Base-by-base conservation (phyloP, 2,329 filamentous ascomycete species). In the Cladosporium colombiae region DNA sequence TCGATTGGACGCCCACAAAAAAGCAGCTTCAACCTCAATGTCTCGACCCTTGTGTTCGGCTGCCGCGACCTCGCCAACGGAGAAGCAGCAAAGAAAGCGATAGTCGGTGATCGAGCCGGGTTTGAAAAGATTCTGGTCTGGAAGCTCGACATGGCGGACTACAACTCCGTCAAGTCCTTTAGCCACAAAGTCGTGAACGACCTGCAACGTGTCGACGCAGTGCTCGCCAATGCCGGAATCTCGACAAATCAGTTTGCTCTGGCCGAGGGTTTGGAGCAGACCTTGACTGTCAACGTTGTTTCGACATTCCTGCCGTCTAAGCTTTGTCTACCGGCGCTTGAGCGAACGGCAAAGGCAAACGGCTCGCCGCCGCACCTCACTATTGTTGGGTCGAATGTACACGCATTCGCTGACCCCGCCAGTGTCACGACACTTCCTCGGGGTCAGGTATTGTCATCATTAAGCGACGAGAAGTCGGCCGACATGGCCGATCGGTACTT, bases 241-340 rank as follows among this genome's bases (percentile, higher is more conserved):
- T 78, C 76, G 0, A 78, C 76, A 0, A n/a, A 6, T 7, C 59
- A 72, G 0, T 82, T 75, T 55, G 44, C 68, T 0, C 55, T 71
- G 0, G 75, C 74, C 3, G 83, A 86, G 66, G 79, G 75, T 0
- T 73, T 82, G 35, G 85, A 87, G 73, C 70, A 68, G 5, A 80
- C 73, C 0, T 74, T 87, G 29, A 83, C 81, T 0, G 79, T 84
- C 61, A 88, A 87, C 60, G 81, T 85, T 6, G 75, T 87, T 61
- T 78, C 76, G 10, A 84, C 82, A 0, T 78, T 86, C 29, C 70
- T 87, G 2, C 75, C 87, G 0, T 80, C 76, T 0, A 66, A 81
- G 0, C 74, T 84, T 0, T 52, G 86, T 1, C 66, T 87, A 27
- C 85, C 84, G 0, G 82, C 80, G 68, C 75, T 87, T 2, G 78